Percentiles rank a stretch among this genome's conserved stretches.
Conservation (phyloP, 257 asterid genomes). For the Buddleja alternifolia region DNA sequence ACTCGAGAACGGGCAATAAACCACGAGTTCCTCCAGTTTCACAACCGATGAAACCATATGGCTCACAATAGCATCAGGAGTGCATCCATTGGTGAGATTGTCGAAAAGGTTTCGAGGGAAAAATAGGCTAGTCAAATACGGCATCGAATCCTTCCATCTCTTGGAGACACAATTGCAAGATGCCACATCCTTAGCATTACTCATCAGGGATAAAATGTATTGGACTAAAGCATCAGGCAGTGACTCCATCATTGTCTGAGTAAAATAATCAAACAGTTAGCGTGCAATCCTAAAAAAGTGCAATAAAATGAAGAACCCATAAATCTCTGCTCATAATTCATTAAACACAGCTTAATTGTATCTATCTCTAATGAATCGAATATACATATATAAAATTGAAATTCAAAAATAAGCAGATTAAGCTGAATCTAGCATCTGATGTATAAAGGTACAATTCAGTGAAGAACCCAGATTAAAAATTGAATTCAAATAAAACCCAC, state of each 20-base stretch:
- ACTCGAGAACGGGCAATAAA: constrained; percentile 81
- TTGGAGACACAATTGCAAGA: constrained; percentile 78
- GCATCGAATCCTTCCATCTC: constrained; percentile 87
- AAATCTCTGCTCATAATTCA: neutral
- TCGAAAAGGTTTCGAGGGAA: constrained; percentile 86
- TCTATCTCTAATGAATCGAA: neutral
- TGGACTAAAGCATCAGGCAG: constrained; percentile 85
- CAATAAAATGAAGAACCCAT: neutral
- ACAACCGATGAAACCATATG: constrained; percentile 57
- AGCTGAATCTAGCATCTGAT: constrained; percentile 35
- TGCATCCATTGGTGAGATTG: constrained; percentile 45
- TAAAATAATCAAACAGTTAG: constrained; percentile 45
- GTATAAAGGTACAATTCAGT: neutral
- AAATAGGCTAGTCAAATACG: constrained; percentile 63
- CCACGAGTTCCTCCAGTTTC: constrained; percentile 74
- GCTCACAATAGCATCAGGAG: constrained; percentile 63
- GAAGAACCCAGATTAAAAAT: constrained; percentile 19
- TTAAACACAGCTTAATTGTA: neutral
- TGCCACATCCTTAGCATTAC: constrained; percentile 86
- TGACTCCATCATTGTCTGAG: constrained; percentile 86
- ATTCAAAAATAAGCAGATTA: constrained; percentile 17
- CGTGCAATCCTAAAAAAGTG: constrained; percentile 24
- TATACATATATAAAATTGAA: neutral
- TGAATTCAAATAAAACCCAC: neutral
- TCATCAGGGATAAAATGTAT: constrained; percentile 61